Conservation (phyloP, 192 early-diverging fungal species). For the Entophlyctis helioformis region DNA sequence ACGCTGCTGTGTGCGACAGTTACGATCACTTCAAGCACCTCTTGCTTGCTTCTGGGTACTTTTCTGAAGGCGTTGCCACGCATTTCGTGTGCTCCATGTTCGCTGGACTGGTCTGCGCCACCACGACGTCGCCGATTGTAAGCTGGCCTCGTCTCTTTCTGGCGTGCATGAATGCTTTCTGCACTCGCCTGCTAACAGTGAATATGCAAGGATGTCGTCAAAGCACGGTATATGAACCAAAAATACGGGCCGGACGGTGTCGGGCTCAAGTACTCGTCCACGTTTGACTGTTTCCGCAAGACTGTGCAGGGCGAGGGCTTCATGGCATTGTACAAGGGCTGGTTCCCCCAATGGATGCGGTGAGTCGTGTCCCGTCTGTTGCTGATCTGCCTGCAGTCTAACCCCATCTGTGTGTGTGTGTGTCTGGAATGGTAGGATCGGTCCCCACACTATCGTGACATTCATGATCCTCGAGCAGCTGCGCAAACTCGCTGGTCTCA, state of each 20-base stretch:
- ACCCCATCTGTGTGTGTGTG: no score
- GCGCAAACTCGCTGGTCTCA: slow-evolving; percentile 1
- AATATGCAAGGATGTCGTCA: slow-evolving; percentile 48
- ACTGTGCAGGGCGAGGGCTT: slow-evolving; percentile 59
- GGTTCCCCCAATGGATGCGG: slow-evolving; percentile 72
- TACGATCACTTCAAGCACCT: slow-evolving; percentile 71
- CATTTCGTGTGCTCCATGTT: slow-evolving; percentile 63
- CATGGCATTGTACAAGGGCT: slow-evolving; percentile 66
- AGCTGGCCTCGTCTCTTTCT: no score
- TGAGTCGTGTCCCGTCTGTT: no score
- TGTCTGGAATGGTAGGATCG: no score
- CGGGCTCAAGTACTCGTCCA: slow-evolving; percentile 6
- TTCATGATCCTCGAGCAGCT: slow-evolving; percentile 69
- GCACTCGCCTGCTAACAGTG: no score
- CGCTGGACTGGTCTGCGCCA: no score
- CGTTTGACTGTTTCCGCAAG: slow-evolving; percentile 13
- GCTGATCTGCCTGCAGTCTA: no score
- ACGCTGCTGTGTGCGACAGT: no score
- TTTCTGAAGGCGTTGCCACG: slow-evolving; percentile 48
- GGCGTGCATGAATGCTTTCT: no score
- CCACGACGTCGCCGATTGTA: no score
- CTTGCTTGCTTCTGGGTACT: slow-evolving; percentile 42
- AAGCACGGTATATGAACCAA: slow-evolving; percentile 77
- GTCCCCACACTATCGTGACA: slow-evolving; percentile 75
- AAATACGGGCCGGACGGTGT: slow-evolving; percentile 22